Conservation (phyloP, 306 rosid genomes). For the Quercus dentata region DNA sequence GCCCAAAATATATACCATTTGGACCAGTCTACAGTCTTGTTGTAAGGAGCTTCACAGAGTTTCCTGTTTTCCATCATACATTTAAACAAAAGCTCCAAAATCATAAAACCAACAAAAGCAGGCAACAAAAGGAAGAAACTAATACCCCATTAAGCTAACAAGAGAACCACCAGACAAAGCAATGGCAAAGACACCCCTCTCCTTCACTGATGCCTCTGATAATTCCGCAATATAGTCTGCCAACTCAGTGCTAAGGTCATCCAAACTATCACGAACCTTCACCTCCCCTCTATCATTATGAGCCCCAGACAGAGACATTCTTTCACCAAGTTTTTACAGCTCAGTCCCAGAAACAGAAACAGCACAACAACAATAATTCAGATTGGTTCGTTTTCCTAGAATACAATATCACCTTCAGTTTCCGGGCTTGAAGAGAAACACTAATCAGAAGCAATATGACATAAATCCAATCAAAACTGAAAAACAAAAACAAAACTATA, state of each 20-base stretch:
- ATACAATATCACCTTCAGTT: background rate
- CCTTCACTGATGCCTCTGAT: constrained; percentile 88
- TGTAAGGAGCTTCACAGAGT: constrained; percentile 83
- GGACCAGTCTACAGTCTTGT: constrained; percentile 95
- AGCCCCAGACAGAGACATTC: constrained; percentile 66
- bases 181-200: constrained; percentile 77
- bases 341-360: constrained; percentile 5
- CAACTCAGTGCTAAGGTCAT: constrained; percentile 84
- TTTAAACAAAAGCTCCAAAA: constrained; percentile 42
- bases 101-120: constrained; percentile 33
- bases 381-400: background rate
- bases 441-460: constrained; percentile 9
- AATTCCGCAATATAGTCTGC: constrained; percentile 84
- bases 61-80: constrained; percentile 60
- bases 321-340: constrained; percentile 24
- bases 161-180: constrained; percentile 99
- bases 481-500: constrained; percentile 16
- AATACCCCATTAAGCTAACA: constrained; percentile 94
- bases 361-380: constrained; percentile 1
- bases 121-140: constrained; percentile 40
- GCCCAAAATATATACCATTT: constrained; percentile 99
- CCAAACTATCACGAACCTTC: constrained; percentile 83
- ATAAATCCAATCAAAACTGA: constrained; percentile 19
- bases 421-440: constrained; percentile 1
- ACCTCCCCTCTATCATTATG: constrained; percentile 48